Conservation (phyloP, 2,329 filamentous ascomycete species). For the Neonectria magnoliae region DNA sequence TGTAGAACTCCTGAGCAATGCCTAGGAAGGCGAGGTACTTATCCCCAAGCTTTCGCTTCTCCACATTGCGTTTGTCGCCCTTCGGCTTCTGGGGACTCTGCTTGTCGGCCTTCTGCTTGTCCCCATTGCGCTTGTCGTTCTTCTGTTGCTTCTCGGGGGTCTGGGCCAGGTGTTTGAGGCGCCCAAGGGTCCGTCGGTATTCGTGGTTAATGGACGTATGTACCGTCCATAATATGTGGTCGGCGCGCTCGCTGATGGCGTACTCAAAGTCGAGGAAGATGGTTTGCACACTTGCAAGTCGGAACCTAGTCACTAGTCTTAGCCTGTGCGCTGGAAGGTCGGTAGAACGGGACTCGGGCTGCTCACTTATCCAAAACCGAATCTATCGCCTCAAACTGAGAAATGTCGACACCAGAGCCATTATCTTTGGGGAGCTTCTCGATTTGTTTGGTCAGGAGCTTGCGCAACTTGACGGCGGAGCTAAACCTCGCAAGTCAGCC, state of each 20-base stretch:
- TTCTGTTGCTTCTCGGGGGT: slow-evolving; percentile 68
- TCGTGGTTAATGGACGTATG: slow-evolving; percentile 82
- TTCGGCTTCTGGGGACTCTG: slow-evolving; percentile 37
- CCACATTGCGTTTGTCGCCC: slow-evolving; percentile 53
- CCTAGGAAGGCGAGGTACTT: slow-evolving; percentile 87
- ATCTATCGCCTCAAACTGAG: slow-evolving; percentile 57
- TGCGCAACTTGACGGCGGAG: slow-evolving; percentile 55
- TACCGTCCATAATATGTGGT: slow-evolving; percentile 79
- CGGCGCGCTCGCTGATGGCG: slow-evolving; percentile 70
- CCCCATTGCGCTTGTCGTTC: slow-evolving; percentile 39
- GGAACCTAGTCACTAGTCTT: slow-evolving; percentile 62
- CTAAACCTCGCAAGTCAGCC: slow-evolving; percentile 45
- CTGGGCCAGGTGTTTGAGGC: slow-evolving; percentile 61
- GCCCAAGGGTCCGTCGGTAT: slow-evolving; percentile 76
- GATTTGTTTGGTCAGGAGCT: slow-evolving; percentile 54
- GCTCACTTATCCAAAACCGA: slow-evolving; percentile 55
- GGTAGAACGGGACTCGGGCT: neutral
- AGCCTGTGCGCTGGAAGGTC: neutral
- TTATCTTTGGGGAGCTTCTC: slow-evolving; percentile 53
- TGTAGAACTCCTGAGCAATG: slow-evolving; percentile 88
- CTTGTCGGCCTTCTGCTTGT: slow-evolving; percentile 39
- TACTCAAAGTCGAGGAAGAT: slow-evolving; percentile 78
- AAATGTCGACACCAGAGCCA: slow-evolving; percentile 50
- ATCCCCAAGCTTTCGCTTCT: slow-evolving; percentile 82
- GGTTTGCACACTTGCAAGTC: slow-evolving; percentile 74